Evolutionary conservation across 345 rosid genomes (phyloP).

Genomic region (Camelina sativa): DNA sequence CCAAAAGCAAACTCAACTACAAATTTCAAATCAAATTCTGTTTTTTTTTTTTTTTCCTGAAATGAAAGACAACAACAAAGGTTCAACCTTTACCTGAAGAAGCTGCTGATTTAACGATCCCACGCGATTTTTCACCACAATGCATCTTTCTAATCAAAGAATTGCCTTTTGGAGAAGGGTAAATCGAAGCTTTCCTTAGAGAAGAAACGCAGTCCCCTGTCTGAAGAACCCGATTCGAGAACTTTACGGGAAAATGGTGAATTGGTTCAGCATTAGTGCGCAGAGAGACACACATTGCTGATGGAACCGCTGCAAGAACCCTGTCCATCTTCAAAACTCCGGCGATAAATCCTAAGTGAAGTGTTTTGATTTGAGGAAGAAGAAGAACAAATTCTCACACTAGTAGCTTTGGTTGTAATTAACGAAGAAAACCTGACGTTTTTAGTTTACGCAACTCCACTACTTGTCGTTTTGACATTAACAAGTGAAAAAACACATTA

Average conservation of each 20-base stretch:
- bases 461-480: neutral
- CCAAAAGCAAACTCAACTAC: neutral
- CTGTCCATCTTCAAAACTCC: constrained; percentile 39
- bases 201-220: constrained; percentile 8
- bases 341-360: constrained; percentile 30
- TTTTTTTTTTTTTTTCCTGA: neutral
- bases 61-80: neutral
- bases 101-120: constrained; percentile 48
- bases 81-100: constrained; percentile 51
- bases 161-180: neutral
- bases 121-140: constrained; percentile 24
- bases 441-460: neutral
- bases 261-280: constrained; percentile 29
- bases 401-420: neutral
- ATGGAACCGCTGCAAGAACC: constrained; percentile 39
- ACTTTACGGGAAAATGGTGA: constrained; percentile 24
- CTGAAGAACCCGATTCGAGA: constrained; percentile 26
- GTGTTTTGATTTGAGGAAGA: neutral
- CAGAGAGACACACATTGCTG: constrained; percentile 42
- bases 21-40: neutral
- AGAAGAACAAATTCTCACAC: neutral
- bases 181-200: constrained; percentile 37
- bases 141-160: constrained; percentile 24
- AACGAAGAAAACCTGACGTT: neutral
- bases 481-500: neutral